phyloP scores from a whole-genome alignment of 139 green algal species.

The Parachlorella kessleri region DNA sequence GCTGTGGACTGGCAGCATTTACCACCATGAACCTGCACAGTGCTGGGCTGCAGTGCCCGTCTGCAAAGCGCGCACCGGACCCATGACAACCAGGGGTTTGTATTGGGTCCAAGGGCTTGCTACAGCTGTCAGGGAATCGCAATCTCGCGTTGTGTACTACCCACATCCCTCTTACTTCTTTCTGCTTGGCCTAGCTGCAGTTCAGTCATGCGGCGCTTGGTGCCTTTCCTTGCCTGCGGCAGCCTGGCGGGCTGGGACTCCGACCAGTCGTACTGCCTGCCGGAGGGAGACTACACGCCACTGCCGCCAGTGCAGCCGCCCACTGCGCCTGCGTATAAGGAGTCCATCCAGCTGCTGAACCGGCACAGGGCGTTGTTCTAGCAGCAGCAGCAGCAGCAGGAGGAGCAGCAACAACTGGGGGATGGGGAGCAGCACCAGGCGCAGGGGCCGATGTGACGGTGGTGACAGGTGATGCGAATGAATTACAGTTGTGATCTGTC shows the following conservation, averaged over 20 bases:
- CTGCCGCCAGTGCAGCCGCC: slow-evolving; percentile 87
- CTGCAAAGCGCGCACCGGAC: too few relatives aligned
- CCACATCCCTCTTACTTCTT: too few relatives aligned
- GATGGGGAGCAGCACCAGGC: neutral
- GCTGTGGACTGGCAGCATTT: too few relatives aligned
- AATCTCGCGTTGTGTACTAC: too few relatives aligned
- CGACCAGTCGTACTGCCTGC: slow-evolving; percentile 86
- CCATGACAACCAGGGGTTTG: too few relatives aligned
- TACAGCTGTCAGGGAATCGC: too few relatives aligned
- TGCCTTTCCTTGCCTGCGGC: slow-evolving; percentile 95
- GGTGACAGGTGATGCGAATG: too few relatives aligned
- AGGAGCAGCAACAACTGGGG: neutral
- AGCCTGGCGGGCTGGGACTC: slow-evolving; percentile 92
- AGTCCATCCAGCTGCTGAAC: slow-evolving; percentile 54
- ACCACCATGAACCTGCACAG: too few relatives aligned
- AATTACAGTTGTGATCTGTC: too few relatives aligned
- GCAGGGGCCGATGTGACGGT: too few relatives aligned
- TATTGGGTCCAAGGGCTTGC: too few relatives aligned
- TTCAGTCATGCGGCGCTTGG: slow-evolving; percentile 36
- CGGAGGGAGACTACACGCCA: slow-evolving; percentile 40
- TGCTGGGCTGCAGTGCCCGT: too few relatives aligned
- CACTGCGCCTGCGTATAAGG: slow-evolving; percentile 85
- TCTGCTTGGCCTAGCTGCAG: slow-evolving; percentile 2
- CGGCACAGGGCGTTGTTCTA: neutral
- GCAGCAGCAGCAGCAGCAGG: neutral